Base-by-base conservation (phyloP, 331 rosid genomes). In the Phaseolus coccineus region DNA sequence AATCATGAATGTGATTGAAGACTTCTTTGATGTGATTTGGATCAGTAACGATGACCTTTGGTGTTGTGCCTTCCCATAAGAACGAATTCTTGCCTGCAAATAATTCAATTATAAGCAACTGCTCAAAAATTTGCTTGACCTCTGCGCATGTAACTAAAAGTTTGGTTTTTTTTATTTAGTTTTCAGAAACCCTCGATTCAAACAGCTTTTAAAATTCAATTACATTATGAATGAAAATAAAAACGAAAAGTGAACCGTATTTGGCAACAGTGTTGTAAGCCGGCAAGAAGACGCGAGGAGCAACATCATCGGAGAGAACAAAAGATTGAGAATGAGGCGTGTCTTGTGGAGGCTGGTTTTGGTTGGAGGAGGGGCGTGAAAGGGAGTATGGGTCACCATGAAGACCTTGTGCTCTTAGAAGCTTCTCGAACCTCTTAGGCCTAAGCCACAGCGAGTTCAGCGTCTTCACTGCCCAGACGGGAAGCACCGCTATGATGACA, bases 231-330 rank as follows among this genome's bases (percentile, higher is more conserved):
- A 19, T 19, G 22, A 19, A 19, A 19, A 19, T 19, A 19, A 19
- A 19, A 19, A 19, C 0, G 22, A 19, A 19, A 19, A 19, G 3
- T 5, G 42, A 5, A 87, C 91, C 91, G 9, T 83, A 83, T 24
- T 77, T 78, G 27, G 31, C 3, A 8, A 81, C 42, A 8, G 77
- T 69, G 0, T 39, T 74, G 39, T 73, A 55, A 35, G 39, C 1
- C 1, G 37, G 0, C 1, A n/a, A 39, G 0, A 31, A 15, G 82
- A 9, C 8, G 7, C 24, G 73, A 0, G 76, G 84, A 0, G 69
- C 80, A 5, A 50, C 58, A 24, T 83, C 57, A 27, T 80, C 31
- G n/a, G 82, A 76, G 78, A 80, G 71, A 56, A 19, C 22, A 35
- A 84, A 81, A 37, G 89, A 50, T 42, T 76, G 80, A 13, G 57